Conservation (phyloP, 331 rosid genomes). For the Cydonia oblonga region DNA sequence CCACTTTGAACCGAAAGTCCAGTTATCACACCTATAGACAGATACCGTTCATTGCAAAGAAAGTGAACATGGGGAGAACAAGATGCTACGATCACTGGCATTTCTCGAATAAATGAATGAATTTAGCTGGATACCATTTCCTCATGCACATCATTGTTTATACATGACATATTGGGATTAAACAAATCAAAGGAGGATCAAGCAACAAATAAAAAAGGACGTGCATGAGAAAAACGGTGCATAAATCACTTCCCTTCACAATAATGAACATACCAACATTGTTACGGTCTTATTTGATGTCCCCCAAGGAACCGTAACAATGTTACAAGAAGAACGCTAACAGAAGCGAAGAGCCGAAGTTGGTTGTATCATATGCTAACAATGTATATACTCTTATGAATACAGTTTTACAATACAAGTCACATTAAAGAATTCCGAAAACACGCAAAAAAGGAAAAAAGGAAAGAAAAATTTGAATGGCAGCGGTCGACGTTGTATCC, state of each 20-base stretch:
- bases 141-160: not conserved
- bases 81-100: too few relatives aligned
- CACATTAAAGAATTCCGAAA: conserved; percentile 10
- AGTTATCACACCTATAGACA: too few relatives aligned
- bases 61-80: too few relatives aligned
- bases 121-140: too few relatives aligned
- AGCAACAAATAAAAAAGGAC: not conserved
- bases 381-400: conserved; percentile 11
- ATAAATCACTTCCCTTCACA: not conserved
- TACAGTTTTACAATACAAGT: conserved; percentile 32
- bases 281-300: not conserved
- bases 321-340: not conserved
- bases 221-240: not conserved
- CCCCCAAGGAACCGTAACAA: not conserved
- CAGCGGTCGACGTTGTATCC: conserved; percentile 1
- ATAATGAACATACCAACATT: not conserved
- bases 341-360: not conserved
- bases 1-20: too few relatives aligned
- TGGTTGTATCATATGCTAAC: not conserved
- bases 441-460: not conserved
- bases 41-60: too few relatives aligned
- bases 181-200: not conserved
- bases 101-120: too few relatives aligned
- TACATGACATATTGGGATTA: too few relatives aligned
- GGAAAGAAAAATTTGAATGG: conserved; percentile 20